A percentile compares a stretch with the other conserved stretches of the same genome.
Conservation (phyloP, 2,329 filamentous ascomycete species). For the Epichloe elymi region DNA sequence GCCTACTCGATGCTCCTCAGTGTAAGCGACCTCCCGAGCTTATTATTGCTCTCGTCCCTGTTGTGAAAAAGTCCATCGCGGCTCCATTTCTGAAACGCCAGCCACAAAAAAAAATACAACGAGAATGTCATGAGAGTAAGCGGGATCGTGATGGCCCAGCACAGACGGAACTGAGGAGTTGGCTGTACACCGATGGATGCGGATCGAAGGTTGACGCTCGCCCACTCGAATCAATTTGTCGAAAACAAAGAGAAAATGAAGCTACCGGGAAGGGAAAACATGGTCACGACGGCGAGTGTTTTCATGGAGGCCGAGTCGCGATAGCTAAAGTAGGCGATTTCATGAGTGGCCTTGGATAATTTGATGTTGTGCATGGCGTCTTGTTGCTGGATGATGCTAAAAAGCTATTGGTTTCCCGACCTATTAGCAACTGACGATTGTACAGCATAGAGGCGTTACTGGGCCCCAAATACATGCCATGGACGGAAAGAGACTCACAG, state of each 20-base stretch:
- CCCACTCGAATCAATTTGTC: slow-evolving; percentile 22
- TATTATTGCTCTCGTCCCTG: too few species aligned
- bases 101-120: slow-evolving; percentile 22
- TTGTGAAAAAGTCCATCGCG: slow-evolving; percentile 6
- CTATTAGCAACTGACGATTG: too few species aligned
- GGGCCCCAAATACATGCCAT: too few species aligned
- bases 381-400: too few species aligned
- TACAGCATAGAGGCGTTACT: too few species aligned
- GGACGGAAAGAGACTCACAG: slow-evolving; percentile 17
- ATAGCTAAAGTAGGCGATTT: slow-evolving; percentile 14
- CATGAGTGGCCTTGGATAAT: too few species aligned
- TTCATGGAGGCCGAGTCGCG: slow-evolving; percentile 30
- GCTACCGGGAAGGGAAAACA: slow-evolving; percentile 29
- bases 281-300: slow-evolving; percentile 28
- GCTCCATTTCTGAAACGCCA: slow-evolving; percentile 18
- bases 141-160: slow-evolving; percentile 19
- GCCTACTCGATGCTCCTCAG: too few species aligned
- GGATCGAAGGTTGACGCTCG: slow-evolving; percentile 9
- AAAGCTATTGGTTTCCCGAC: too few species aligned
- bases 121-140: slow-evolving; percentile 23
- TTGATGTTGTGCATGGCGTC: too few species aligned
- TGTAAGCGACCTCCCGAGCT: too few species aligned
- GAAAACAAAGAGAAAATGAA: slow-evolving; percentile 30
- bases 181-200: too few species aligned
- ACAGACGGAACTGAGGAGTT: too few species aligned